Conservation (phyloP, 164 flowering plant species). For the Malania oleifera region DNA sequence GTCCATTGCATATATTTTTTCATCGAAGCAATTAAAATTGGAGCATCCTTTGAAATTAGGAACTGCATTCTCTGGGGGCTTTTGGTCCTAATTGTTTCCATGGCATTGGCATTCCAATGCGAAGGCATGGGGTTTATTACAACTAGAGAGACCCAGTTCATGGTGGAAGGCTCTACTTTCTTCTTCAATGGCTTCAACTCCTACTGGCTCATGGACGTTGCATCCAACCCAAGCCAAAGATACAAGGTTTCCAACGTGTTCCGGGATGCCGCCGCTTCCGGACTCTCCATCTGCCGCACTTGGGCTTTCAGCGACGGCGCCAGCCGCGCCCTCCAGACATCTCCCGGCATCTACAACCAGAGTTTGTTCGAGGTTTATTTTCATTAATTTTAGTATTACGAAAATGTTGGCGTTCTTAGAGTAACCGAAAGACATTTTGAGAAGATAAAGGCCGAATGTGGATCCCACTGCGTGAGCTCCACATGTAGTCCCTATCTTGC, state of each 20-base stretch:
- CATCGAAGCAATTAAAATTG: too few species aligned
- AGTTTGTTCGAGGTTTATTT: conserved; percentile 36
- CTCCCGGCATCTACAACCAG: conserved; percentile 42
- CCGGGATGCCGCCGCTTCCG: not conserved
- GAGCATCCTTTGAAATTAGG: conserved; percentile 15
- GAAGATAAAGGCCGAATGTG: too few species aligned
- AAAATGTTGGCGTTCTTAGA: too few species aligned
- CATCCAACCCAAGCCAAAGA: not conserved
- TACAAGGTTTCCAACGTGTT: not conserved
- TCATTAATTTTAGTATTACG: too few species aligned
- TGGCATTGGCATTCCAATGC: conserved; percentile 1
- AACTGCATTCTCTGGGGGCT: conserved; percentile 4
- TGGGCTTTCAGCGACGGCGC: conserved; percentile 39
- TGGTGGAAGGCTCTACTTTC: conserved; percentile 24
- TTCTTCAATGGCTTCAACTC: conserved; percentile 47
- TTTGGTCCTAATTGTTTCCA: conserved; percentile 4
- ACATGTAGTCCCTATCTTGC: too few species aligned
- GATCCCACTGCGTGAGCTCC: too few species aligned
- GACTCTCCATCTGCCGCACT: not conserved
- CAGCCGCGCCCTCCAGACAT: conserved; percentile 32
- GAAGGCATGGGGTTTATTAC: conserved; percentile 22
- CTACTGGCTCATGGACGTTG: conserved; percentile 5
- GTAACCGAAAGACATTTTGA: too few species aligned
- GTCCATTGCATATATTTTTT: too few species aligned
- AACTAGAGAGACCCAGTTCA: conserved; percentile 21